Percentiles rank a stretch among this genome's conserved stretches.
These are phyloP conservation scores for Barnettozyma sucrosica DNA, from an alignment of 805 yeast species.

Conservation along the genomic window DNA sequence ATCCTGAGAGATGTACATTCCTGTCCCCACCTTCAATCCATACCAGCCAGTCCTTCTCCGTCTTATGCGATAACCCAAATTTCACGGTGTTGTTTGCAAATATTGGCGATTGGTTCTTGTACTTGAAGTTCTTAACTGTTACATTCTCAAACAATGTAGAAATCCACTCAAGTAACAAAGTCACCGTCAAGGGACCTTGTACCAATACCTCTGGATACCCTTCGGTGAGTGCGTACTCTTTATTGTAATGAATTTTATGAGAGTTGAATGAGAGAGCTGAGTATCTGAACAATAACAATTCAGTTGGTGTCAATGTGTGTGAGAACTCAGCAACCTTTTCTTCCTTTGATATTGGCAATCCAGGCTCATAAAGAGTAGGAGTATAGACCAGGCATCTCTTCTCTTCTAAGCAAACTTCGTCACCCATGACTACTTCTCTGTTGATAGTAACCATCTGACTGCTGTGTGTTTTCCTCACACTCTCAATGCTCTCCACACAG, in stretches of 20 bases:
- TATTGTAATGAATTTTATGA: slow-evolving; percentile 77
- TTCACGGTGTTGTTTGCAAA: slow-evolving; percentile 31
- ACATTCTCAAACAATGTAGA: slow-evolving; percentile 15
- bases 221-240: slow-evolving; percentile 50
- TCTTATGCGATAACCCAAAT: slow-evolving; percentile 14
- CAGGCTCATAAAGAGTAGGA: slow-evolving; percentile 26
- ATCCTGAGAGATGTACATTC: slow-evolving; percentile 12
- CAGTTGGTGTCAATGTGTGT: slow-evolving; percentile 32
- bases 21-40: slow-evolving; percentile 21
- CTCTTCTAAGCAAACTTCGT: slow-evolving; percentile 39
- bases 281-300: slow-evolving; percentile 49
- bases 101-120: slow-evolving; percentile 39
- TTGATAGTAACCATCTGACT: slow-evolving; percentile 50
- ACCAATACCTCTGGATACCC: slow-evolving; percentile 55
- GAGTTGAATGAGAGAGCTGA: slow-evolving; percentile 77
- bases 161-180: slow-evolving; percentile 52
- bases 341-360: not conserved
- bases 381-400: slow-evolving; percentile 59
- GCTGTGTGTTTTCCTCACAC: slow-evolving; percentile 31
- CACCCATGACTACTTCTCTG: slow-evolving; percentile 37
- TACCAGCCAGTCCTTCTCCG: slow-evolving; percentile 7
- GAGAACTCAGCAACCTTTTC: slow-evolving; percentile 16
- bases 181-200: slow-evolving; percentile 78
- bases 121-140: slow-evolving; percentile 29
- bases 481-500: slow-evolving; percentile 50